Evolutionary conservation across 331 rosid genomes (phyloP).

Genomic region (Ulmus americana): DNA sequence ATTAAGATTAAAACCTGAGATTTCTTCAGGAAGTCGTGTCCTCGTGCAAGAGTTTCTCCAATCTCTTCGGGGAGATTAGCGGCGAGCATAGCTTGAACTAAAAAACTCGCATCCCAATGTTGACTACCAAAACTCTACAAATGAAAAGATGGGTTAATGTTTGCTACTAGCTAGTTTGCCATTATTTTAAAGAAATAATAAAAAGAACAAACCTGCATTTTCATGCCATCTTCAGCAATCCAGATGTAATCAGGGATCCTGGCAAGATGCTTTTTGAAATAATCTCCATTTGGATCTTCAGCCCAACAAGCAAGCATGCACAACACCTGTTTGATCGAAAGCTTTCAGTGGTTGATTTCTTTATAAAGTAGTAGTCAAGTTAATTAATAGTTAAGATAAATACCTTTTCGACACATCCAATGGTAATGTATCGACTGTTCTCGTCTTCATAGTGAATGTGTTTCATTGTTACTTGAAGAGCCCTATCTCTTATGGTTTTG

Average conservation of each 20-base stretch:
- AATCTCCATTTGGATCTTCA: slow-evolving; percentile 19
- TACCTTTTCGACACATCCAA: slow-evolving; percentile 64
- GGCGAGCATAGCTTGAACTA: slow-evolving; percentile 69
- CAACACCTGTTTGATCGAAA: slow-evolving; percentile 2
- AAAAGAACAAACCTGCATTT: not conserved
- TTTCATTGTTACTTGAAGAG: slow-evolving; percentile 49
- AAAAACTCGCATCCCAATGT: slow-evolving; percentile 58
- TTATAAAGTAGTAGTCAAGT: too few relatives aligned
- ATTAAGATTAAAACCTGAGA: slow-evolving; percentile 37
- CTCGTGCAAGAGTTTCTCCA: slow-evolving; percentile 39
- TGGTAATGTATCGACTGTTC: slow-evolving; percentile 62
- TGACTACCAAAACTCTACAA: slow-evolving; percentile 59
- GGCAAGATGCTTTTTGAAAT: slow-evolving; percentile 51
- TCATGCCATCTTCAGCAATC: slow-evolving; percentile 66
- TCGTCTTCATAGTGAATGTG: slow-evolving; percentile 85
- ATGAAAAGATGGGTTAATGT: not conserved
- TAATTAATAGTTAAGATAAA: too few relatives aligned
- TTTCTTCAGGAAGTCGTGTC: slow-evolving; percentile 58
- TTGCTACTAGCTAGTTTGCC: not conserved
- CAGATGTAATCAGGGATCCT: slow-evolving; percentile 50
- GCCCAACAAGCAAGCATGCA: slow-evolving; percentile 29
- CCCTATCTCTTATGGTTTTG: slow-evolving; percentile 48
- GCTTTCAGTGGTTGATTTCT: too few relatives aligned
- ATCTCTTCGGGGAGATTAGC: slow-evolving; percentile 38
- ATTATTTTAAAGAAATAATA: not conserved